These are phyloP conservation scores for Suillus discolor DNA, from an alignment of 768 basidiomycete species.

Conservation along the genomic window DNA sequence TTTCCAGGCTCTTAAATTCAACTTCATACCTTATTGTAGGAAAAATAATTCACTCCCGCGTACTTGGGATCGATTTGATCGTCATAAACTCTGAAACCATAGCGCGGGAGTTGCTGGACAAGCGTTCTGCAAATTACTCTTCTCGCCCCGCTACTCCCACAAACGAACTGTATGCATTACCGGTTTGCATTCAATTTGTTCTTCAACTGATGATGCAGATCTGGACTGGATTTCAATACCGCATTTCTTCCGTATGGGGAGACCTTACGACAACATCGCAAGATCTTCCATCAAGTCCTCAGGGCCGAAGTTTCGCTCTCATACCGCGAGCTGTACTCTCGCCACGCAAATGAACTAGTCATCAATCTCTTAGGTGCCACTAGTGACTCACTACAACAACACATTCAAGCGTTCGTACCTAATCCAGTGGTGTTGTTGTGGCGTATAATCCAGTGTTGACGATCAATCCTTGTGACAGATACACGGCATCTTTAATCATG, in stretches of 20 bases:
- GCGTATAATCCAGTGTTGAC: not conserved
- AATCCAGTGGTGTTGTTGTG: not conserved
- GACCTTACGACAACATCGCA: conserved; percentile 15
- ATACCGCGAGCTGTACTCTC: conserved; percentile 9
- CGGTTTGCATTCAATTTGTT: not conserved
- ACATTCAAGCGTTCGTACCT: conserved; percentile 15
- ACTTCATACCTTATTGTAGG: not conserved
- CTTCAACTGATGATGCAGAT: not conserved
- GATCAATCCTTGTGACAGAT: not conserved
- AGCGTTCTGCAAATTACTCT: conserved; percentile 6
- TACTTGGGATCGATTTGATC: conserved; percentile 4
- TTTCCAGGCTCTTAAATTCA: not conserved
- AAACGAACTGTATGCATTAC: conserved; percentile 1
- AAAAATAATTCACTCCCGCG: not conserved
- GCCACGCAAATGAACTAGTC: conserved; percentile 5
- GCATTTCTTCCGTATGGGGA: conserved; percentile 18
- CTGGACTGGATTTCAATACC: conserved; percentile 16
- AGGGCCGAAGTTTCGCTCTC: not conserved
- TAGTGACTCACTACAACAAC: conserved; percentile 9
- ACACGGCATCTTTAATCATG: conserved; percentile 2
- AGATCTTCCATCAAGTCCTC: conserved; percentile 14
- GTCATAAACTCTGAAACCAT: conserved; percentile 6
- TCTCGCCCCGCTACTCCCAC: not conserved
- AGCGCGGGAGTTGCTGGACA: not conserved
- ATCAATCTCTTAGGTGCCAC: not conserved